Conservation (phyloP, 2,329 filamentous ascomycete species). For the Cytospora mali region DNA sequence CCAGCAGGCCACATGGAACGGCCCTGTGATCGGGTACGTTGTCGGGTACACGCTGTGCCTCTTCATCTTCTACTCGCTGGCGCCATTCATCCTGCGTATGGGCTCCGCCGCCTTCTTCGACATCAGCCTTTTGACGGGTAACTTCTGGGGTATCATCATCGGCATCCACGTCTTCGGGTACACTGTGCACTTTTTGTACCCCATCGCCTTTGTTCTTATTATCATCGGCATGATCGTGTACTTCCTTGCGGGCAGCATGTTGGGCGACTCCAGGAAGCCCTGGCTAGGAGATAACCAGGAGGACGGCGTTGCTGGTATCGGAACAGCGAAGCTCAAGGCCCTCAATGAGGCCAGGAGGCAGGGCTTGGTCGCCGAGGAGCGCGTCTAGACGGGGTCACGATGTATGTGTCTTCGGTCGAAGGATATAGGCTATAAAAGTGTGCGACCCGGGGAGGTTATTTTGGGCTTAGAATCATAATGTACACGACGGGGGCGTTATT, state of each 20-base stretch:
- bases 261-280: slow-evolving; percentile 91
- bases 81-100: slow-evolving; percentile 86
- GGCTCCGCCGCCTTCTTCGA: slow-evolving; percentile 94
- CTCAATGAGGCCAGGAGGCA: slow-evolving; percentile 57
- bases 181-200: slow-evolving; percentile 85
- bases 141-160: slow-evolving; percentile 97
- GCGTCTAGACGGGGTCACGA: slow-evolving; percentile 11
- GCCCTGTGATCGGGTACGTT: slow-evolving; percentile 75
- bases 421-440: too few relatives aligned
- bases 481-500: neutral
- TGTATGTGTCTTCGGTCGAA: neutral
- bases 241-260: slow-evolving; percentile 77
- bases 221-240: slow-evolving; percentile 84
- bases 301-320: slow-evolving; percentile 74
- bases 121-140: slow-evolving; percentile 88
- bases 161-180: slow-evolving; percentile 84
- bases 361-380: slow-evolving; percentile 32
- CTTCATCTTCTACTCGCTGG: slow-evolving; percentile 82
- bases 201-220: slow-evolving; percentile 92
- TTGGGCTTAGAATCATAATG: neutral
- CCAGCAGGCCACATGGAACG: slow-evolving; percentile 64
- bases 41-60: slow-evolving; percentile 88
- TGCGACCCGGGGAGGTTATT: neutral
- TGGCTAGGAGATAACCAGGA: slow-evolving; percentile 92
- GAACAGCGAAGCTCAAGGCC: slow-evolving; percentile 81